These are phyloP conservation scores for Botryotinia narcissicola DNA, from an alignment of 2,329 filamentous ascomycete species.

Conservation along the genomic window DNA sequence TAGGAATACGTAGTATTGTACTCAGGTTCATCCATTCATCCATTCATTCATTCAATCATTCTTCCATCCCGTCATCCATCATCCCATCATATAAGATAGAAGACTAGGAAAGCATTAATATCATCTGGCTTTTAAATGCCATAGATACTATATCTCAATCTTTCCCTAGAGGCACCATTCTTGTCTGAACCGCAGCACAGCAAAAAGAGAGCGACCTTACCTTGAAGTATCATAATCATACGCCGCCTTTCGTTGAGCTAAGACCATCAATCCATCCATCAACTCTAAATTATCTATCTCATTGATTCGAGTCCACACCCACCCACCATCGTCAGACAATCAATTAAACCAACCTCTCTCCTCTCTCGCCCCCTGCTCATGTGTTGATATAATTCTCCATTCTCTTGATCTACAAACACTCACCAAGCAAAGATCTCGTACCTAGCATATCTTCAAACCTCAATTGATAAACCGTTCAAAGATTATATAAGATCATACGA, in stretches of 20 bases:
- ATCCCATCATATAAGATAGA: background rate
- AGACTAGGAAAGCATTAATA: background rate
- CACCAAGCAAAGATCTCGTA: background rate
- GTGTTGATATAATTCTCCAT: background rate
- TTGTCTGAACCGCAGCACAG: background rate
- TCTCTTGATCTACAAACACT: background rate
- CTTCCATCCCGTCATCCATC: background rate
- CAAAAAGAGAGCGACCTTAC: background rate
- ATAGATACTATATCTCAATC: background rate
- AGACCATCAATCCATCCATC: slow-evolving; percentile 5
- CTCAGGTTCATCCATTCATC: background rate
- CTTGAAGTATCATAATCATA: too few species aligned
- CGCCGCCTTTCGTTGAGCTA: background rate
- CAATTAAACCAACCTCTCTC: background rate
- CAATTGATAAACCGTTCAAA: background rate
- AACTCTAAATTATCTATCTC: background rate
- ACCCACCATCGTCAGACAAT: background rate
- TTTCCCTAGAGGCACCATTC: background rate
- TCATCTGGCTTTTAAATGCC: background rate
- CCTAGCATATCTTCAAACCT: background rate
- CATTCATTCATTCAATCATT: background rate
- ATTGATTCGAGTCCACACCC: slow-evolving; percentile 3
- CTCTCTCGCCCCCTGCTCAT: background rate
- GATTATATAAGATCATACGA: background rate
- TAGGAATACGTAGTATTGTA: too few species aligned